Percentiles rank a stretch among this genome's conserved stretches.
phyloP scores from a whole-genome alignment of 2,329 filamentous ascomycete species.

The Epichloe gansuensis region DNA sequence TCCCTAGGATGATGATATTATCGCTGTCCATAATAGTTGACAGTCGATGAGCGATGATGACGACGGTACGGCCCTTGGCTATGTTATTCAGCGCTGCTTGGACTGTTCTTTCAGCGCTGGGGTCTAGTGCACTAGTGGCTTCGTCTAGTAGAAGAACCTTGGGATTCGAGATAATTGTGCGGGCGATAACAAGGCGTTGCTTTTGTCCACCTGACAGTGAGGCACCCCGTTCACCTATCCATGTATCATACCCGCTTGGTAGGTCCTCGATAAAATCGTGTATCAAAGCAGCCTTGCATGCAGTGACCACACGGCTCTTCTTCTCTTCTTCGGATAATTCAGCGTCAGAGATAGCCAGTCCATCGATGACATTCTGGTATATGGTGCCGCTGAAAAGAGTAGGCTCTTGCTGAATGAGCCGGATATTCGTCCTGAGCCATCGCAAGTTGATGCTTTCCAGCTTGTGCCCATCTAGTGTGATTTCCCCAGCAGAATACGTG shows the following conservation, averaged over 20 bases:
- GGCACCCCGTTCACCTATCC: constrained; percentile 52
- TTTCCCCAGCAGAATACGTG: constrained; percentile 30
- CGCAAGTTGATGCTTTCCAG: constrained; percentile 34
- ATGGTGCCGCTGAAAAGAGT: constrained; percentile 41
- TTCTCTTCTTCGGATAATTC: constrained; percentile 26
- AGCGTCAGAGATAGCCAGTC: constrained; percentile 18
- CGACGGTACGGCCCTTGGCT: constrained; percentile 47
- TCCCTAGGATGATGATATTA: constrained; percentile 51
- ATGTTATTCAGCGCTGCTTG: constrained; percentile 42
- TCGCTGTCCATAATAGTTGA: constrained; percentile 50
- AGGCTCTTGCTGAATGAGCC: constrained; percentile 42
- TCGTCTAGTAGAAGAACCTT: constrained; percentile 56
- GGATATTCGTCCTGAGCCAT: constrained; percentile 42
- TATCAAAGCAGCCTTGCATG: constrained; percentile 38
- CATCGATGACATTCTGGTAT: constrained; percentile 38
- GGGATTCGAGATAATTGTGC: constrained; percentile 52
- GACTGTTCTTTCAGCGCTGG: constrained; percentile 36
- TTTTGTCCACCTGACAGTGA: constrained; percentile 56
- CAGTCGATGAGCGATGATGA: constrained; percentile 52
- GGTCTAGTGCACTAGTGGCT: constrained; percentile 48
- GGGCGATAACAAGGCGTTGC: constrained; percentile 54
- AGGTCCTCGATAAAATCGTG: constrained; percentile 40
- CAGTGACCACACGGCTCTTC: constrained; percentile 29
- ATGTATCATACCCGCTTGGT: constrained; percentile 45
- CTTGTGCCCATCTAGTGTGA: constrained; percentile 31